Percentiles rank a stretch among this genome's conserved stretches.
Evolutionary conservation across 495 filamentous ascomycete species (phyloP).

Genomic region (Neurospora cerealis): DNA sequence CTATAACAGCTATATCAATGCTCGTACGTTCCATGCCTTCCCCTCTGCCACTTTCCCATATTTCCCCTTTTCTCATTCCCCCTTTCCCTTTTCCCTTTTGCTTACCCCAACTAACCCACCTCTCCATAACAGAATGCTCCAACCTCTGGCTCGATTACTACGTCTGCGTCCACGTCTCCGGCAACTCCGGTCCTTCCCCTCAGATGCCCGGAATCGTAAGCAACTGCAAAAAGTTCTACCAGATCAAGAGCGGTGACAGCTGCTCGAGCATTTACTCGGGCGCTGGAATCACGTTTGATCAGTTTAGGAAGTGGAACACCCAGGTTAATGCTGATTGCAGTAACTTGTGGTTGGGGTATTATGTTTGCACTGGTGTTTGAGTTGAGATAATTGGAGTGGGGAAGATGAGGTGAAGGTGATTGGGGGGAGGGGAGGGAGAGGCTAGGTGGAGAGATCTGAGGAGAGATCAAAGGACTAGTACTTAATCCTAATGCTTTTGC

Average conservation of each 20-base stretch:
- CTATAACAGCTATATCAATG: slow-evolving; percentile 22
- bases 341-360: slow-evolving; percentile 12
- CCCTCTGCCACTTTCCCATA: background rate
- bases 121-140: background rate
- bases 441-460: background rate
- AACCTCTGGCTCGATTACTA: slow-evolving; percentile 6
- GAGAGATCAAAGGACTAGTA: background rate
- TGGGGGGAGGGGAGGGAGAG: too few species aligned
- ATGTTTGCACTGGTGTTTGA: slow-evolving; percentile 6
- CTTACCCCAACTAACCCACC: background rate
- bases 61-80: background rate
- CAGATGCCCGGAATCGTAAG: background rate
- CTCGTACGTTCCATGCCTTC: background rate
- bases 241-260: background rate
- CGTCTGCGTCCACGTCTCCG: slow-evolving; percentile 4
- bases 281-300: slow-evolving; percentile 6
- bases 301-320: slow-evolving; percentile 14
- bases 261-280: slow-evolving; percentile 7
- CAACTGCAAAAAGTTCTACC: slow-evolving; percentile 1
- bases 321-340: slow-evolving; percentile 5
- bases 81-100: background rate
- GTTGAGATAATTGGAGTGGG: too few species aligned
- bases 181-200: background rate
- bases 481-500: background rate
- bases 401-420: background rate